Percentiles rank a stretch among this genome's conserved stretches.
Conservation (phyloP, 192 early-diverging fungal genomes). For the Coemansia sp. region DNA sequence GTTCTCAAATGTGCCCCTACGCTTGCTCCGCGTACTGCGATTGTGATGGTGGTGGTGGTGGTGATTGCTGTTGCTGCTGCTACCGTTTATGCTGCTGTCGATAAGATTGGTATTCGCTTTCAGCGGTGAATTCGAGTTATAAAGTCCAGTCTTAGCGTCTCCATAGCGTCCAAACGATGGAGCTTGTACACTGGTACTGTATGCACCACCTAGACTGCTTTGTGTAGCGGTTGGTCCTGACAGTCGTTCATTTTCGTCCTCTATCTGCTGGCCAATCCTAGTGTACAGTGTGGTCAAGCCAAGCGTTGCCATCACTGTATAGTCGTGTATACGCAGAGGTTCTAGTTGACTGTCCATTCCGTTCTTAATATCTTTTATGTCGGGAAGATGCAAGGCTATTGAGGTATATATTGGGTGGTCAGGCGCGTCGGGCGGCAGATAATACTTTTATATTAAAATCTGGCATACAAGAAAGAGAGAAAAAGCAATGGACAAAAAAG, state of each 20-base stretch:
- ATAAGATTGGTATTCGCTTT: neutral
- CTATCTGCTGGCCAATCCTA: constrained; percentile 28
- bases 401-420: neutral
- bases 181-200: neutral
- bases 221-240: neutral
- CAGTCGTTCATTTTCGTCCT: constrained; percentile 13
- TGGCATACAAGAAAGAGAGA: neutral
- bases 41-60: neutral
- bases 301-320: constrained; percentile 43
- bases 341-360: constrained; percentile 31
- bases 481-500: neutral
- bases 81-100: neutral
- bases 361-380: neutral
- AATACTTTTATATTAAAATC: neutral
- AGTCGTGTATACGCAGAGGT: constrained; percentile 42
- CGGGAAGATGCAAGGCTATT: neutral
- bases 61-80: neutral
- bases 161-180: constrained; percentile 1
- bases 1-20: constrained; percentile 23
- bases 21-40: constrained; percentile 15
- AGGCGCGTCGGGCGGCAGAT: neutral
- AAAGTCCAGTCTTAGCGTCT: neutral
- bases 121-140: neutral
- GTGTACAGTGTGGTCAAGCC: constrained; percentile 39
- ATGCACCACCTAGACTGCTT: neutral